Percentiles rank a stretch among this genome's conserved stretches.
Conservation (phyloP, 148 eudicot species). For the Heliamphora exappendiculata region DNA sequence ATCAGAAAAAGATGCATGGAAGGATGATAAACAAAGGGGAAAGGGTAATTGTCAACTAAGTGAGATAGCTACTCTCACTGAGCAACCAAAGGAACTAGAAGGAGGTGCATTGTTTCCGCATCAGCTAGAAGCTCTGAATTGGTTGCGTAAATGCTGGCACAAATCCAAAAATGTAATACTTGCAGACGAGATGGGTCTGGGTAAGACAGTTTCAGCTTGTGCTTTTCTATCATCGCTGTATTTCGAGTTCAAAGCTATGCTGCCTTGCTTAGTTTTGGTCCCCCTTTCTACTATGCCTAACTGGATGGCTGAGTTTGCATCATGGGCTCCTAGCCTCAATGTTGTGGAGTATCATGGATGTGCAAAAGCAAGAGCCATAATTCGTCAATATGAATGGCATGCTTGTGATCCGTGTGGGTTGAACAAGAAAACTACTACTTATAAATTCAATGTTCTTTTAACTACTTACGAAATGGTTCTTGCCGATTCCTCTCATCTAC, state of each 20-base stretch:
- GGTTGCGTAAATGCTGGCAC: slow-evolving; percentile 96
- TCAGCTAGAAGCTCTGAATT: slow-evolving; percentile 93
- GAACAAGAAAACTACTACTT: slow-evolving; percentile 48
- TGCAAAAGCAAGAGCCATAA: slow-evolving; percentile 64
- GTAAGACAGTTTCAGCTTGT: slow-evolving; percentile 86
- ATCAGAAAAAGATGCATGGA: slow-evolving; percentile 48
- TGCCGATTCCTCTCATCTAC: slow-evolving; percentile 71
- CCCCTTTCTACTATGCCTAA: slow-evolving; percentile 99
- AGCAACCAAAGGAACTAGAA: slow-evolving; percentile 81
- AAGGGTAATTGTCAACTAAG: slow-evolving; percentile 30
- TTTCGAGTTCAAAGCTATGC: slow-evolving; percentile 69
- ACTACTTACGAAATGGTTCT: slow-evolving; percentile 98
- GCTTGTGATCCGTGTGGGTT: slow-evolving; percentile 37
- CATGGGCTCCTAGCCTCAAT: slow-evolving; percentile 91
- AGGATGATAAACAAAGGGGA: slow-evolving; percentile 24
- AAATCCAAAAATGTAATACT: slow-evolving; percentile 86
- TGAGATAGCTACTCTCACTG: slow-evolving; percentile 59
- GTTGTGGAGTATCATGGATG: slow-evolving; percentile 95
- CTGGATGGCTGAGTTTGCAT: slow-evolving; percentile 90
- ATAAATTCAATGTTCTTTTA: slow-evolving; percentile 84
- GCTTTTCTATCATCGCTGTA: slow-evolving; percentile 80
- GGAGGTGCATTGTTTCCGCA: slow-evolving; percentile 92
- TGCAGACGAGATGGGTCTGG: slow-evolving; percentile 99
- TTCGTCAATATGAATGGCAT: slow-evolving; percentile 94
- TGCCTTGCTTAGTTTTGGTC: slow-evolving; percentile 90